A percentile compares a stretch with the other conserved stretches of the same genome.
phyloP scores from a whole-genome alignment of 306 rosid genomes.

The Parietaria judaica region DNA sequence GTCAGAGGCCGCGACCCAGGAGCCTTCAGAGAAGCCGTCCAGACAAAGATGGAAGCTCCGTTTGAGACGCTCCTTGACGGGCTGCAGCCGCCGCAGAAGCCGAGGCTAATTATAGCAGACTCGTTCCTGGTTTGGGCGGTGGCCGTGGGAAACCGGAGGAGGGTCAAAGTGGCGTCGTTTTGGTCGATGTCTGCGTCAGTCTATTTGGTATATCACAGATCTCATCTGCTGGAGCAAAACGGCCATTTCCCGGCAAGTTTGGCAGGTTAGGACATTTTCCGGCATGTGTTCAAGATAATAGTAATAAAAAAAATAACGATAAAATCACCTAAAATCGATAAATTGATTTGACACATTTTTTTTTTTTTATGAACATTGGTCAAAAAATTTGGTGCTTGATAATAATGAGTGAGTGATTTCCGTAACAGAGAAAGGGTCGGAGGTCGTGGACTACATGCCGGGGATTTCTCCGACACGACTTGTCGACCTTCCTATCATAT shows the following conservation, averaged over 20 bases:
- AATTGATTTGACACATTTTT: neutral
- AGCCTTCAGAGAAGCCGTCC: constrained; percentile 38
- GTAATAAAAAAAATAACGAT: too few relatives aligned
- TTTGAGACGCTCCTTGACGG: constrained; percentile 32
- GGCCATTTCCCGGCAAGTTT: constrained; percentile 5
- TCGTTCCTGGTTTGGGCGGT: constrained; percentile 30
- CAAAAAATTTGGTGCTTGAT: too few relatives aligned
- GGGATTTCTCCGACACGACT: constrained; percentile 27
- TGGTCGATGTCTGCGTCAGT: constrained; percentile 43
- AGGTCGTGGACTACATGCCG: constrained; percentile 17
- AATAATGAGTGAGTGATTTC: too few relatives aligned
- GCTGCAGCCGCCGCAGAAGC: constrained; percentile 20
- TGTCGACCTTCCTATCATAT: constrained; percentile 22
- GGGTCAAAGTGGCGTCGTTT: constrained; percentile 35
- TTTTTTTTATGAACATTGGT: neutral
- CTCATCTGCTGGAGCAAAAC: constrained; percentile 23
- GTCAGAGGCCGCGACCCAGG: constrained; percentile 21
- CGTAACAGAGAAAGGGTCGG: constrained; percentile 16
- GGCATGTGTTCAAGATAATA: too few relatives aligned
- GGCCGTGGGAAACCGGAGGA: constrained; percentile 26
- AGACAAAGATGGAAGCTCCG: constrained; percentile 39
- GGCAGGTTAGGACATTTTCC: neutral
- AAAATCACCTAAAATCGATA: too few relatives aligned
- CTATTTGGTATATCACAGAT: constrained; percentile 24
- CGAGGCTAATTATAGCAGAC: constrained; percentile 28